A percentile compares a stretch with the other conserved stretches of the same genome.
phyloP scores from a whole-genome alignment of 257 asterid species.

The Solanum raphanifolium region DNA sequence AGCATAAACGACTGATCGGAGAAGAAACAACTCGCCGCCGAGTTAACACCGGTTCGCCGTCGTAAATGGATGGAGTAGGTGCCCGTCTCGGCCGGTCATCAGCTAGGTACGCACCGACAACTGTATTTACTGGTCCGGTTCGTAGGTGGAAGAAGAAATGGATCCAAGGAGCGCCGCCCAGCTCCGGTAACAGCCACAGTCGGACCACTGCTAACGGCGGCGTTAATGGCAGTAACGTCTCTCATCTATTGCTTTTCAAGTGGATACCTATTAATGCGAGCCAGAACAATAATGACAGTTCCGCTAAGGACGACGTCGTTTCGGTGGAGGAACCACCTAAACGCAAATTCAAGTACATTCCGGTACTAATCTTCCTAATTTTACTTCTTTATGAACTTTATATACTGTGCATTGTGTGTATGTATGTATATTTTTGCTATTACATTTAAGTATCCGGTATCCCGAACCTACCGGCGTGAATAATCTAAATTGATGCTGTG shows the following conservation, averaged over 20 bases:
- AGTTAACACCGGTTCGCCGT: slow-evolving; percentile 7
- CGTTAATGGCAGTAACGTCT: slow-evolving; percentile 31
- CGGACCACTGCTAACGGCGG: slow-evolving; percentile 33
- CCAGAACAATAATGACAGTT: slow-evolving; percentile 27
- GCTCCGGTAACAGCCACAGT: slow-evolving; percentile 1
- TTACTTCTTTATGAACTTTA: neutral
- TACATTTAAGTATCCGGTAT: neutral
- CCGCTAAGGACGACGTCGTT: slow-evolving; percentile 23
- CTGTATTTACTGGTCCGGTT: slow-evolving; percentile 90
- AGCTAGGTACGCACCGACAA: slow-evolving; percentile 73
- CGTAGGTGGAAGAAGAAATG: slow-evolving; percentile 78
- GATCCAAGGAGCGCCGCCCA: slow-evolving; percentile 40
- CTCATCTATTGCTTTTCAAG: slow-evolving; percentile 66
- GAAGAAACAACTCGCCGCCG: neutral
- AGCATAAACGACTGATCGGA: neutral
- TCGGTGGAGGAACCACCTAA: slow-evolving; percentile 57
- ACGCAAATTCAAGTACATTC: slow-evolving; percentile 75
- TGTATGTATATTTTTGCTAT: neutral
- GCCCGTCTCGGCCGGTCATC: slow-evolving; percentile 85
- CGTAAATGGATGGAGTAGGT: slow-evolving; percentile 88
- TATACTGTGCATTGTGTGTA: neutral
- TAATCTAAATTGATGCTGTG: neutral
- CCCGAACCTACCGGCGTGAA: neutral
- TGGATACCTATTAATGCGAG: slow-evolving; percentile 60
- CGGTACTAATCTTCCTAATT: slow-evolving; percentile 43